Evolutionary conservation across 176 grass and related monocot species (phyloP), one percentile per base, ranked within the genome.

Genomic region (Secale cereale): DNA sequence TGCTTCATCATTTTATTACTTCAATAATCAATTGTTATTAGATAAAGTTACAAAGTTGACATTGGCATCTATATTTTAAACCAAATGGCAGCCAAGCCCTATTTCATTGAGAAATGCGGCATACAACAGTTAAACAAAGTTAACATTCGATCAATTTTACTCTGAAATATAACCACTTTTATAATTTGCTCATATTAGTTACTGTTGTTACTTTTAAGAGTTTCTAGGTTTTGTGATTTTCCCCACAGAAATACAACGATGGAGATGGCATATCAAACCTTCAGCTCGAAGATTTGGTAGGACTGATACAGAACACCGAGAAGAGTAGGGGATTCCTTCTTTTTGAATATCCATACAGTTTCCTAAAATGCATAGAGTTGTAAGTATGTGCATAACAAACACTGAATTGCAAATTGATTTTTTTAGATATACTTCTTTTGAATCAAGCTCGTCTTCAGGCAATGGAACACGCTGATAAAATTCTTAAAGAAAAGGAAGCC

Each of bases 401-500:
- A 64, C 71, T 79, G 65, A 76, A 30, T 80, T 85, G 40, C 17
- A 75, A 29, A 4, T 33, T 83, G 59, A 69, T 87, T 72, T 74
- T 48, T 60, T 86, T 90, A 98, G 96, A 98, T 94, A 92, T 95
- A 88, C 78, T 95, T 82, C 91, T 94, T 89, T 83, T 98, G 76
- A 98, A 98, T 94, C 85, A 95, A 91, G 96, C 93, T 84, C 92
- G 89, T 77, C 67, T 95, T 83, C 73, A 84, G 74, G 86, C 93
- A 78, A 70, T 95, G 70, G 87, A 90, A 87, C 81, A 65, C 83
- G 63, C 91, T 81, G 93, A 95, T 35, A 98, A 87, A 92, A 65
- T 98, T 93, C 81, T 92, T 82, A 87, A 85, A 85, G 96, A 98
- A 83, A 98, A 98, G 61, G 93, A 95, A 80, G 76, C 84, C 43